Base-by-base conservation (phyloP, 495 filamentous ascomycete species). In the Cryomyces antarcticus region DNA sequence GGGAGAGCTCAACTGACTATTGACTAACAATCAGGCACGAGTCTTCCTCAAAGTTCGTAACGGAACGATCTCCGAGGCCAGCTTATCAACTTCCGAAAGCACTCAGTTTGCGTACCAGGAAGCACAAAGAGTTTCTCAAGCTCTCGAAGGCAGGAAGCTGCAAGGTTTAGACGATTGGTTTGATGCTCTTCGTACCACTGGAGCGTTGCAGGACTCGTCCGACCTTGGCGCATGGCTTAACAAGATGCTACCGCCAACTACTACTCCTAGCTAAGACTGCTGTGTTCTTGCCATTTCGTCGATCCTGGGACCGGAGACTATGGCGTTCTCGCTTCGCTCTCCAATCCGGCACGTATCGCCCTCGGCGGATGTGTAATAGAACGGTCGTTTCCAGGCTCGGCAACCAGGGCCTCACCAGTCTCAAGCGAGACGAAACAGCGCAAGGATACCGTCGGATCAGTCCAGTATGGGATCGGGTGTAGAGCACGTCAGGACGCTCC, bases 161-260 rank as follows among this genome's bases (percentile, higher is more conserved):
- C 59, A 68, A 41, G 52, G 60, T 36, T 54, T 71, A 38, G 31
- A 37, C 4, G 54, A 63, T 50, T 72, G 67, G 68, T 9, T 12
- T 35, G 33, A 9, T 35, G 33, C 12, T 9, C 9, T 35, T 35
- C 33, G 33, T 35, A 9, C 33, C 9, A 12, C 33, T 12, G 9
- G 9, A 9, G 12, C 33, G 12, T 9, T 35, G 33, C 33, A 9
- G 12, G 33, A 12, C 9, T 12, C 12, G 33, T 35, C 33, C 12
- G 33, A 9, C 7, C 12, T 35, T 9, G 33, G 33, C 33, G 33
- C 33, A 35, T 35, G 33, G 33, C 33, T 35, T 35, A 35, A 9
- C 9, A 35, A 12, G 9, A 35, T 35, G 33, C 12, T 35, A 1
- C 33, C 33, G 17, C 17, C 17, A 24, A 24, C 17, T 24, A 24